Evolutionary conservation across 2,329 filamentous ascomycete species (phyloP), one percentile per base, ranked within the genome.

Genomic region (Trichoderma gracile): DNA sequence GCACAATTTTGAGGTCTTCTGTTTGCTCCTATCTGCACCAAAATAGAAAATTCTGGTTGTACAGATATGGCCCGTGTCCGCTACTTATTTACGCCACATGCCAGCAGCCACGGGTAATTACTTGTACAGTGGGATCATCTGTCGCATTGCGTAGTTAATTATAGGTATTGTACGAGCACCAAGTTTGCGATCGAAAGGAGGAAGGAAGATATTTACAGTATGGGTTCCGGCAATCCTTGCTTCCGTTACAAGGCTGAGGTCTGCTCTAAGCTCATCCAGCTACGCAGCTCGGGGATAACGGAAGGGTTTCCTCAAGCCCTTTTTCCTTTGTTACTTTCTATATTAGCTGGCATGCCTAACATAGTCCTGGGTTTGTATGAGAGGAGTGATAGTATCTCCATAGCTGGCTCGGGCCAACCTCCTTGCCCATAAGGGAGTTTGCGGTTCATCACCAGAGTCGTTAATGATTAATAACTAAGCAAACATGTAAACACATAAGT

Each of bases 171-270:
- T 56, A 30, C 27, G 45, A 56, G 45, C 23, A 30, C 23, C 21
- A 45, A 56, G 40, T 56, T 45, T 56, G 40, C 10, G 5, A 56
- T 56, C 40, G 54, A 17, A 56, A 45, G 40, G 54, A 33, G 54
- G 23, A 46, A 45, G 40, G 40, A 45, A n/a, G n/a, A 17, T 21
- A 56, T 56, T 45, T 45, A 56, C 40, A 40, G 15, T 19, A 56
- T 15, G 40, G 53, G 38, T 56, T 56, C 21, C 40, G 30, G 38
- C 40, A 21, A 45, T 56, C n/a, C 38, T 45, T 43, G 40, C 53
- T 19, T 21, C 38, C 17, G 23, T 56, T 30, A 33, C 19, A 21
- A 56, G 53, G 53, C 53, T 45, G 40, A 30, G 53, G 53, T 21
- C 40, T 56, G 23, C 17, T 45, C 27, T 3, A 45, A 56, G 38